Conservation (phyloP, 805 yeast species). For the Cyberlindnera maclurae region DNA sequence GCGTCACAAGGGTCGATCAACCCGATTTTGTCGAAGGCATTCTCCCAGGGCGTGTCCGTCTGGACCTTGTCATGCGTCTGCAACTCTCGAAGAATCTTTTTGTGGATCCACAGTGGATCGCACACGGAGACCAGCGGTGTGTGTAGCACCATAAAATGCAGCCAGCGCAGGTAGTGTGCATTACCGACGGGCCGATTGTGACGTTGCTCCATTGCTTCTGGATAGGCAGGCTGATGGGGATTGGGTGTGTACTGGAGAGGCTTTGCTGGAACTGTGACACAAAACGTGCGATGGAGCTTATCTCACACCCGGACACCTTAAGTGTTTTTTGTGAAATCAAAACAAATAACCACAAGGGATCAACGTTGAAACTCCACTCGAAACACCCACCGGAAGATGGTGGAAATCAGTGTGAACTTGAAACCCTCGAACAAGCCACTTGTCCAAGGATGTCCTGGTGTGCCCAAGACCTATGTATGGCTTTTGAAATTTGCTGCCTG, state of each 20-base stretch:
- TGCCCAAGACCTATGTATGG: conserved; percentile 39
- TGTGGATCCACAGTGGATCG: not conserved
- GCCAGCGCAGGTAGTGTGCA: not conserved
- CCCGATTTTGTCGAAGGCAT: too few relatives aligned
- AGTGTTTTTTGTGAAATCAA: too few relatives aligned
- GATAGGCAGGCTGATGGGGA: too few relatives aligned
- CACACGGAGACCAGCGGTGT: not conserved
- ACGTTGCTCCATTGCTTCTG: too few relatives aligned
- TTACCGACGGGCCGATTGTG: not conserved
- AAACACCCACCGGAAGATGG: not conserved
- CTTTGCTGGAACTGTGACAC: too few relatives aligned
- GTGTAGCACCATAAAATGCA: not conserved
- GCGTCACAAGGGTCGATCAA: too few relatives aligned
- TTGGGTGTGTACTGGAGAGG: too few relatives aligned
- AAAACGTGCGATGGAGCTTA: not conserved
- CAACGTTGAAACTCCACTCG: not conserved
- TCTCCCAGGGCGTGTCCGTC: too few relatives aligned
- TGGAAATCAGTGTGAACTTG: conserved; percentile 25
- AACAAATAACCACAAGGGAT: too few relatives aligned
- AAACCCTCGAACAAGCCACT: conserved; percentile 47
- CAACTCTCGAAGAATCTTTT: not conserved
- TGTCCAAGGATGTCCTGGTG: conserved; percentile 64
- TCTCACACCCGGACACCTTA: conserved; percentile 1
- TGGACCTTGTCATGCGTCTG: too few relatives aligned
- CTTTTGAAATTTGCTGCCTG: too few relatives aligned